Evolutionary conservation across 306 rosid species (phyloP), one percentile per base, ranked within the genome.

Genomic region (Gillenia trifoliata): DNA sequence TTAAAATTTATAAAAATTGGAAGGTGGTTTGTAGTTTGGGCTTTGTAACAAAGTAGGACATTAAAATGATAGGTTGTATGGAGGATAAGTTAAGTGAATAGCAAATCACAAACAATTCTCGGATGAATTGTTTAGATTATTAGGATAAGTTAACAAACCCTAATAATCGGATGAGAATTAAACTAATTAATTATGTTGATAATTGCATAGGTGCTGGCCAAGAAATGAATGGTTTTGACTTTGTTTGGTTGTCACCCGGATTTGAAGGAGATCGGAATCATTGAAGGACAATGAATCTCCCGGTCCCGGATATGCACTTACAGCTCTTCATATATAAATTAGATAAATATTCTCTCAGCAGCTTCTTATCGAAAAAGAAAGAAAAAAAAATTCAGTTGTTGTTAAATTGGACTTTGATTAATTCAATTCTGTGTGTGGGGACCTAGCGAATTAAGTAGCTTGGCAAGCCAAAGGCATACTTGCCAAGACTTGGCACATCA

Each of bases 171-270:
- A 7, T 19, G 57, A 22, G 57, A 19, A 3, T 45, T 7, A 52
- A 9, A 12, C 62, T 56, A 13, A 26, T n/a, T 26, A 12, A 59
- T 25, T 59, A 22, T 26, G 50, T 13, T 45, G 19, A 45, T 45
- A 45, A 45, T 45, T 45, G 19, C 19, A 45, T 45, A 13, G 17
- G 31, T 56, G 29, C 30, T 56, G 29, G 13, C 29, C 6, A 6
- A 2, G 17, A 45, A 45, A 54, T 34, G 47, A 33, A 41, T 73
- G 68, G 26, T 16, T 16, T n/a, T 15, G 64, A 28, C 31, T 25
- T 57, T 1, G 63, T 28, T 41, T 67, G 38, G 70, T 22, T 63
- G 70, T 45, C 63, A 31, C 29, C 77, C 77, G 38, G 77, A 74
- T 63, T 62, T 62, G 34, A 15, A 13, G 66, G 75, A 55, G 66